Evolutionary conservation across 306 rosid species (phyloP), one percentile per base, ranked within the genome.

Genomic region (Vigna radiata): DNA sequence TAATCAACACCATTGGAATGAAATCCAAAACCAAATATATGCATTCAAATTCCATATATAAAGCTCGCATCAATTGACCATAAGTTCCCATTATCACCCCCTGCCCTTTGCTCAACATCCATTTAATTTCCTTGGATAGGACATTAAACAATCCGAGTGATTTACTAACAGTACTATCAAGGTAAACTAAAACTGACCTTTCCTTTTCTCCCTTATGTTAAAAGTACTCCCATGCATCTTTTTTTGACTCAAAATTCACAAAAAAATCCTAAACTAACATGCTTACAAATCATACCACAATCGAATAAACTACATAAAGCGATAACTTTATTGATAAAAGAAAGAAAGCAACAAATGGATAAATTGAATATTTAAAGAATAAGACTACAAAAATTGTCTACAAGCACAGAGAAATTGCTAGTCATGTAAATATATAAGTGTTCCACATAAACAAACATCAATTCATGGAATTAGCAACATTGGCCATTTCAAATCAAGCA

Each of bases 41-140:
- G 27, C 3, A 25, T 61, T 43, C 64, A 37, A 17, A 29, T 39
- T 95, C 98, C 97, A 88, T 90, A 75, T 92, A 96, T 68, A 95
- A 86, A 69, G 98, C 97, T 62, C 77, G 81, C 64, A 95, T 85
- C 67, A 95, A 69, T 82, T 90, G 97, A 73, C 88, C 89, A 55
- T 95, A 95, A 41, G 90, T 88, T 60, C 91, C 87, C 97, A 90
- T 74, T 36, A 97, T 90, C 67, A 73, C 92, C 68, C 98, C 98
- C 73, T 94, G 97, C 63, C 96, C 97, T 84, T 90, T 95, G 93
- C 96, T 95, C 82, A 95, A 81, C 92, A 95, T 95, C 98, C 96
- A 95, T 79, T 95, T 95, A 78, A 92, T 95, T 60, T 89, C 90
- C 97, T 93, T 49, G 55, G 50, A 74, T 48, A 75, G 52, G 31